A percentile compares a stretch with the other conserved stretches of the same genome.
Evolutionary conservation across 139 green algal genomes (phyloP).

Genomic region (Micractinium sp.): DNA sequence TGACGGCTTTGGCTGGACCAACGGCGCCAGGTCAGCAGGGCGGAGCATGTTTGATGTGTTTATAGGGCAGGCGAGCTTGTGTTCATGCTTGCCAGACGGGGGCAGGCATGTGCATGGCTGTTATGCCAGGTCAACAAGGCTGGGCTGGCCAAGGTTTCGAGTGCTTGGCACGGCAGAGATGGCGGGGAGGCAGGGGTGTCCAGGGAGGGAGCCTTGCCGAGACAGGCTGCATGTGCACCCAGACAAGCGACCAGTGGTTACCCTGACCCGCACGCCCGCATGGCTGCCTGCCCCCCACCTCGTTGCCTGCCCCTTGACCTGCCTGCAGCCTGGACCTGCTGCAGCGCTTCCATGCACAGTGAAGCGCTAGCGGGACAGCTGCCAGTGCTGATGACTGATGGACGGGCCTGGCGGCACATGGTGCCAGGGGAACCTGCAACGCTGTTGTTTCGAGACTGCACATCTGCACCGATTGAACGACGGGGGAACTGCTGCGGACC

Average conservation of each 20-base stretch:
- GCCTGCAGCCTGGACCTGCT: conserved; percentile 16
- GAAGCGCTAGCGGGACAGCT: too few relatives aligned
- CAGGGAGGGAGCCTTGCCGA: background rate
- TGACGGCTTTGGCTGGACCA: conserved; percentile 91
- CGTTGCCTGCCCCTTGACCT: too few relatives aligned
- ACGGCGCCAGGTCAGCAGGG: conserved; percentile 54
- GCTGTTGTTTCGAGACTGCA: too few relatives aligned
- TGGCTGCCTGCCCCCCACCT: background rate
- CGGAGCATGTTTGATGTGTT: background rate
- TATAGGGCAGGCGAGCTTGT: background rate
- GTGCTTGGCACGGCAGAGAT: too few relatives aligned
- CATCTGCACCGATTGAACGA: too few relatives aligned
- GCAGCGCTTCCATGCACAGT: background rate
- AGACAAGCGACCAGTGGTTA: too few relatives aligned
- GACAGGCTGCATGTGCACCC: background rate
- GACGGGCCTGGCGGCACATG: too few relatives aligned
- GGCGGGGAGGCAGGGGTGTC: background rate
- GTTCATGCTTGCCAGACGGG: background rate
- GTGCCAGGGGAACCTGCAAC: too few relatives aligned
- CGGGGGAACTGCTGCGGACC: too few relatives aligned
- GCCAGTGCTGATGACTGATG: too few relatives aligned
- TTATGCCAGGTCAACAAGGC: background rate
- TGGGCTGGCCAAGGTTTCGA: too few relatives aligned
- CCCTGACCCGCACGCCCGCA: background rate
- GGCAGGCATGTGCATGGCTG: background rate